Base-by-base conservation (phyloP, 306 rosid species). In the Cucumis melo region DNA sequence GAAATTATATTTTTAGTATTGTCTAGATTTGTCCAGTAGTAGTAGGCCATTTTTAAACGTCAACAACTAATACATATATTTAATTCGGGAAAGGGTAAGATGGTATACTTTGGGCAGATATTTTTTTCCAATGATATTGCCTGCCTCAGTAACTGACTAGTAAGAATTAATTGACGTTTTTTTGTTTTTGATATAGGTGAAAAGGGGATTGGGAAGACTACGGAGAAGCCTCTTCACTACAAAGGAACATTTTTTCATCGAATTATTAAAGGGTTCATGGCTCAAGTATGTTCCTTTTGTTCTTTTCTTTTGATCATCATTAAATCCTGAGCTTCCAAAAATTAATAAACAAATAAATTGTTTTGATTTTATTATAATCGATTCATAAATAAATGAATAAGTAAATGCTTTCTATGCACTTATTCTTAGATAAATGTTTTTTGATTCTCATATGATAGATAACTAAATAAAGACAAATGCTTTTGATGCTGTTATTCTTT, bases 181-280 rank as follows among this genome's bases (percentile, higher is more conserved):
- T 59, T 63, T 36, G 78, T 50, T 14, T 48, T 76, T 42, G 23
- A 73, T 78, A 15, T 79, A 95, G 99, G 99, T 75, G 99, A 92
- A 84, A 95, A 90, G 85, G 98, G 96, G 72, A 85, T 87, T 75
- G 97, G 98, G 67, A 87, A 86, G 84, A 81, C 91, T 51, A 91
- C 98, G 0, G 96, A 90, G 53, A 92, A 89, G 82, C 96, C 93
- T 80, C 90, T 92, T 81, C 97, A 92, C 82, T 95, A 74, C 83
- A 89, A 88, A 83, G 99, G 97, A 60, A 84, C 99, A 17, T 65
- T 67, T 55, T 88, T 95, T 78, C 99, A 95, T 84, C 93, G 98
- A 63, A 84, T 95, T 77, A 92, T 95, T 76, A 87, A 85, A 87
- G 99, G 96, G 76, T 95, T 92, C 75, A 95, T 95, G 98, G 97